Evolutionary conservation across 345 rosid species (phyloP).

Genomic region (Tarenaya hassleriana): DNA sequence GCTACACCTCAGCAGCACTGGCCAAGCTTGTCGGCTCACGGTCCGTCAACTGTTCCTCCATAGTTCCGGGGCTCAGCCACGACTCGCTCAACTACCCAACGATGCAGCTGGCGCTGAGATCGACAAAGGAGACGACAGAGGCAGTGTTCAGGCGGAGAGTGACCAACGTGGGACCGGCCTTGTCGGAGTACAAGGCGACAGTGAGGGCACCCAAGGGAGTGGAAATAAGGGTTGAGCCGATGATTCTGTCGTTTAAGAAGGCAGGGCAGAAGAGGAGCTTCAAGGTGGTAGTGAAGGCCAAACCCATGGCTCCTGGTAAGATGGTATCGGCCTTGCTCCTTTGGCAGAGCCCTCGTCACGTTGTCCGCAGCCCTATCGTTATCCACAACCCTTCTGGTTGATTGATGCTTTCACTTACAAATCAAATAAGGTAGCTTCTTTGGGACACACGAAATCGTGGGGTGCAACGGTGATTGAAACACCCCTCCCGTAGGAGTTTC

Average conservation of each 20-base stretch:
- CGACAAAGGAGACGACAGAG: conserved; percentile 9
- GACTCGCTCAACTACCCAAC: conserved; percentile 71
- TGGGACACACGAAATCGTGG: too few species aligned
- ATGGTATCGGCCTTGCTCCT: conserved; percentile 43
- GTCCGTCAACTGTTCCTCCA: conserved; percentile 45
- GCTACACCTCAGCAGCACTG: conserved; percentile 20
- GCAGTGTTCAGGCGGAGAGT: conserved; percentile 47
- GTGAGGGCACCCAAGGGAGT: conserved; percentile 45
- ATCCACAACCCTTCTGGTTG: too few species aligned
- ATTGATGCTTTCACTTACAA: too few species aligned
- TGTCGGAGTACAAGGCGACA: conserved; percentile 42
- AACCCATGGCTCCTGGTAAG: conserved; percentile 19
- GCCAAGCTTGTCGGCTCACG: conserved; percentile 21
- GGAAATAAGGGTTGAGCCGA: conserved; percentile 38
- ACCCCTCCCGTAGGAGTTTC: too few species aligned
- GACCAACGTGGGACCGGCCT: conserved; percentile 51
- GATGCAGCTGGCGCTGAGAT: conserved; percentile 37
- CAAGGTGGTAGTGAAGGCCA: conserved; percentile 48
- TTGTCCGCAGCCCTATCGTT: conserved; percentile 55
- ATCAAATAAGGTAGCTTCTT: too few species aligned
- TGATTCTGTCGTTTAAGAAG: conserved; percentile 36
- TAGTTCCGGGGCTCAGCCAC: conserved; percentile 45
- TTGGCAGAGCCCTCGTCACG: conserved; percentile 40
- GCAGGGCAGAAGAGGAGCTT: conserved; percentile 44
- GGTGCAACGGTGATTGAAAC: too few species aligned